These are phyloP conservation scores for Solanum habrochaites DNA, from an alignment of 257 asterid species.

Conservation along the genomic window DNA sequence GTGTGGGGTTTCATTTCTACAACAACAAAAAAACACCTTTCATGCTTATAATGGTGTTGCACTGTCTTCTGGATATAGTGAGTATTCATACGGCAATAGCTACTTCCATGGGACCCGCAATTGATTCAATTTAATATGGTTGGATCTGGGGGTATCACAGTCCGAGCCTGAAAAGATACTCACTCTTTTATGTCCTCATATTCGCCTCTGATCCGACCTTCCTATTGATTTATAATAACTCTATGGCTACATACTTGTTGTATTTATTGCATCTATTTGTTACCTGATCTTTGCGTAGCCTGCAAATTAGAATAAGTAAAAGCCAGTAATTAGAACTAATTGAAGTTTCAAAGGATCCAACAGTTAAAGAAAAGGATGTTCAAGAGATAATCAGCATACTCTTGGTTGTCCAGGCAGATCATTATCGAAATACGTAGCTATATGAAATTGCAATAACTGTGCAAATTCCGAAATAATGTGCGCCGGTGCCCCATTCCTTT, in stretches of 20 bases:
- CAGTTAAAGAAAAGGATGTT: not conserved
- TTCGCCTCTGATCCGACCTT: constrained; percentile 97
- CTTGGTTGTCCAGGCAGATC: constrained; percentile 99
- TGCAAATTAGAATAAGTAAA: constrained; percentile 8
- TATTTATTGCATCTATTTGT: too few relatives aligned
- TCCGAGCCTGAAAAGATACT: constrained; percentile 98
- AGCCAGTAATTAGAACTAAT: not conserved
- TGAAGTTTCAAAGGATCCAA: not conserved
- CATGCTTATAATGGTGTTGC: constrained; percentile 97
- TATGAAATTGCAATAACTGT: constrained; percentile 90
- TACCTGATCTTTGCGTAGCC: constrained; percentile 99
- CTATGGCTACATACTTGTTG: too few relatives aligned
- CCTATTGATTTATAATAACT: too few relatives aligned
- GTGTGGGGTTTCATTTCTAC: not conserved
- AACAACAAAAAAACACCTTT: constrained; percentile 40
- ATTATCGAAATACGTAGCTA: constrained; percentile 97
- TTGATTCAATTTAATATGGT: constrained; percentile 94
- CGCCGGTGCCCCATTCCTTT: constrained; percentile 97
- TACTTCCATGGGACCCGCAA: constrained; percentile 99
- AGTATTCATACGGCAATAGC: constrained; percentile 95
- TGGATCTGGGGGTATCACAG: constrained; percentile 99
- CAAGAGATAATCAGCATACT: constrained; percentile 28
- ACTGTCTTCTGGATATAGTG: constrained; percentile 98
- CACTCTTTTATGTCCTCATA: constrained; percentile 98
- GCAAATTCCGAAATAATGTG: constrained; percentile 98